Conservation (phyloP, 371 early-diverging fungal genomes). For the Mucor saturninus region DNA sequence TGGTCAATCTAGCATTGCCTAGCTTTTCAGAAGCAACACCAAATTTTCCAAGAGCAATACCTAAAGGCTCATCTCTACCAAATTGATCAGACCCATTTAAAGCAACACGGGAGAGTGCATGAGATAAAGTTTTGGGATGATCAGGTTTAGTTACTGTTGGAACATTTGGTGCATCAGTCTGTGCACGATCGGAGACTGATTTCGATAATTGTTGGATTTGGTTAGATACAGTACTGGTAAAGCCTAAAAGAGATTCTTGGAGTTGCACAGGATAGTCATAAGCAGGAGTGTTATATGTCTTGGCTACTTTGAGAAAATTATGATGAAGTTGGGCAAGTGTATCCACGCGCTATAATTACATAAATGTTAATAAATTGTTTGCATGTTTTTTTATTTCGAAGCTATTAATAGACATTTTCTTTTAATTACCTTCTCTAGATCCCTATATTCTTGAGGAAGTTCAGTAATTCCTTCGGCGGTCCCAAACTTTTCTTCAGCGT, state of each 20-base stretch:
- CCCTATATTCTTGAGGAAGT: conserved; percentile 88
- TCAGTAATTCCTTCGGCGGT: conserved; percentile 84
- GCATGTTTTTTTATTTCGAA: not conserved
- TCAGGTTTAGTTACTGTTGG: conserved; percentile 11
- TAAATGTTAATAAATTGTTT: not conserved
- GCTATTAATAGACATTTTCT: not conserved
- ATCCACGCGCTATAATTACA: conserved; percentile 61
- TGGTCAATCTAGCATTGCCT: conserved; percentile 76
- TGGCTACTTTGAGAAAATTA: conserved; percentile 74
- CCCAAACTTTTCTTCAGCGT: conserved; percentile 89
- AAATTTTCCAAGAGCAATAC: conserved; percentile 83
- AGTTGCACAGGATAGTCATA: conserved; percentile 83
- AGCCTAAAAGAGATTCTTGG: conserved; percentile 72
- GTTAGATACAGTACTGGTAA: conserved; percentile 65
- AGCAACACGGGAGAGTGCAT: conserved; percentile 78
- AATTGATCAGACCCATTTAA: conserved; percentile 66
- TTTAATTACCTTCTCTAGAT: conserved; percentile 71
- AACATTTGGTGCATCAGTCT: conserved; percentile 13
- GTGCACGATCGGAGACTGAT: conserved; percentile 56
- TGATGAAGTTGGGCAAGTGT: conserved; percentile 68
- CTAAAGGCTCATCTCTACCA: conserved; percentile 79
- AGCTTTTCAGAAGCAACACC: conserved; percentile 81
- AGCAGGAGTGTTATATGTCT: conserved; percentile 70
- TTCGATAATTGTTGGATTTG: conserved; percentile 65
- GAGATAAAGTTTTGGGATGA: conserved; percentile 70